These are phyloP conservation scores for Aspergillus sp. DNA, from an alignment of 2,329 filamentous ascomycete genomes.

Conservation along the genomic window DNA sequence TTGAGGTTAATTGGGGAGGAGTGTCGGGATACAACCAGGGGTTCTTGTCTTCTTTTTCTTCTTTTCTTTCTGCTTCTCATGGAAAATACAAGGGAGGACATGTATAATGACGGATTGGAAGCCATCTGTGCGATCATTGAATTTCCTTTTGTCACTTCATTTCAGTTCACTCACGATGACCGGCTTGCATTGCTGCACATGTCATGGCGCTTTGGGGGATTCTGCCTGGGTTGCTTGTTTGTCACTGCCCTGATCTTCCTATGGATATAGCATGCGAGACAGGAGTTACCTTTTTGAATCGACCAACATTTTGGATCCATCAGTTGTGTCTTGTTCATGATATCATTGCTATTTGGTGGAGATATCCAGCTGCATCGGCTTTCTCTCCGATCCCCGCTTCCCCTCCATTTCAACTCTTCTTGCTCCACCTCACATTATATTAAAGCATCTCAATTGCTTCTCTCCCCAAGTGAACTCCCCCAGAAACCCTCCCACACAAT, in stretches of 20 bases:
- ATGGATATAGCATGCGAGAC: slow-evolving; percentile 10
- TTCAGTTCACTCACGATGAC: slow-evolving; percentile 19
- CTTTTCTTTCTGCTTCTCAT: slow-evolving; percentile 14
- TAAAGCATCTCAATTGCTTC: not conserved
- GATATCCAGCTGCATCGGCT: slow-evolving; percentile 10
- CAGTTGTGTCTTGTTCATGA: too few species aligned
- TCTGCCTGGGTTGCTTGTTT: slow-evolving; percentile 11
- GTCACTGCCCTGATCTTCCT: not conserved
- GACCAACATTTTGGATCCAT: not conserved
- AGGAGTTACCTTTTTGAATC: slow-evolving; percentile 7
- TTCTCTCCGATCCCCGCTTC: slow-evolving; percentile 22
- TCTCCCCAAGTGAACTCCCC: not conserved
- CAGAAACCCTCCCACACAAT: not conserved
- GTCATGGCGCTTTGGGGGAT: slow-evolving; percentile 27
- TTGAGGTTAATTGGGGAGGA: slow-evolving; percentile 12
- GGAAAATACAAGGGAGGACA: slow-evolving; percentile 15
- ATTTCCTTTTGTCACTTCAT: slow-evolving; percentile 13
- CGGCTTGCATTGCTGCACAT: slow-evolving; percentile 29
- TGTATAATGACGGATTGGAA: slow-evolving; percentile 26
- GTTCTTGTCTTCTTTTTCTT: not conserved
- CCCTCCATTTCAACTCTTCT: slow-evolving; percentile 13
- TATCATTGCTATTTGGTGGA: not conserved
- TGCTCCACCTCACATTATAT: not conserved
- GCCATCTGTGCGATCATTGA: slow-evolving; percentile 20
- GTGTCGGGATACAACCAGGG: slow-evolving; percentile 6